These are phyloP conservation scores for Colletotrichum horii DNA, from an alignment of 2,329 filamentous ascomycete species.

Conservation along the genomic window DNA sequence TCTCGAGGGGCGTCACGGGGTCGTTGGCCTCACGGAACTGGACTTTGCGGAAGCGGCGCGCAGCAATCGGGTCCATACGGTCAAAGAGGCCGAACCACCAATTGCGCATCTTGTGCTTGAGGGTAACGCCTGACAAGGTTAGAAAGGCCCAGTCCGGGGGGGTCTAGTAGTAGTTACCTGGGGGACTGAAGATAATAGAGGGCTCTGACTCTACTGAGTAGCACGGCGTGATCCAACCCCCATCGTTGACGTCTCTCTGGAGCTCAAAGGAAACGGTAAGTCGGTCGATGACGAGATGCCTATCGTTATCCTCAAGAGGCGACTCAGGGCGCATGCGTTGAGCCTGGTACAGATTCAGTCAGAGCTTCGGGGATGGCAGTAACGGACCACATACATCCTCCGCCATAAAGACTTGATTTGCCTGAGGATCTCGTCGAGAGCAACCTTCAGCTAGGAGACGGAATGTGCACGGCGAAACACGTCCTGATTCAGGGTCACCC, in stretches of 20 bases:
- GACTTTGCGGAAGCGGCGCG: conserved; percentile 11
- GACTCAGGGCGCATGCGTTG: conserved; percentile 16
- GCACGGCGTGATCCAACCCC: conserved; percentile 16
- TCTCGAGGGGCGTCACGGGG: neutral
- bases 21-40: conserved; percentile 6
- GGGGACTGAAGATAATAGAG: conserved; percentile 19
- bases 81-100: conserved; percentile 22
- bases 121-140: neutral
- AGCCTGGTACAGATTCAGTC: neutral
- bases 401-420: conserved; percentile 18
- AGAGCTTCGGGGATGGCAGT: neutral
- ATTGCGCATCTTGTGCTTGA: conserved; percentile 18
- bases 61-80: conserved; percentile 21
- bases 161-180: neutral
- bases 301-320: neutral
- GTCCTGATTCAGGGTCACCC: conserved; percentile 37
- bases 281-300: conserved; percentile 1
- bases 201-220: conserved; percentile 21
- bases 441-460: conserved; percentile 39
- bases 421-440: conserved; percentile 31
- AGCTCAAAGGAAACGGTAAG: conserved; percentile 1
- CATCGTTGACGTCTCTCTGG: conserved; percentile 27
- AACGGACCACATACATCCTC: conserved; percentile 22
- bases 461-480: conserved; percentile 48
- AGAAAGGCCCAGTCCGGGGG: neutral